Conservation (phyloP, 352 stramenopile genomes). For the Blastocystis sp. region DNA sequence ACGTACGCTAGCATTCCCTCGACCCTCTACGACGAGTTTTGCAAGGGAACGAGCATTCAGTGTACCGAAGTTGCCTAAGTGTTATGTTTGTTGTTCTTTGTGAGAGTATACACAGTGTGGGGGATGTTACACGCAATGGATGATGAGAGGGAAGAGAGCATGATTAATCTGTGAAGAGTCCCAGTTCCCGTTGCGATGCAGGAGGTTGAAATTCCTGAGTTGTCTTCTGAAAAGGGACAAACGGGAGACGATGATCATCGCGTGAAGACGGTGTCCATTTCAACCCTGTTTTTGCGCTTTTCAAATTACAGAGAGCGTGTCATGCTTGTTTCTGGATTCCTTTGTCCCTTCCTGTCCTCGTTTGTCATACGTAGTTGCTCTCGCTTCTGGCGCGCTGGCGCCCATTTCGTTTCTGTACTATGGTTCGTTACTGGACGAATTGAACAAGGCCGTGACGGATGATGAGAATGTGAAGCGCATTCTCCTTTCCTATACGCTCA, state of each 20-base stretch:
- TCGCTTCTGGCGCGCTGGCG: background rate
- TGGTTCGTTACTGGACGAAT: background rate
- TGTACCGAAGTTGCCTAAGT: background rate
- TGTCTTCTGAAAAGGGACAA: no score
- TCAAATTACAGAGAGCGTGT: background rate
- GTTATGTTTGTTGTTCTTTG: no score
- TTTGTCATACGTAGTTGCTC: constrained; percentile 24
- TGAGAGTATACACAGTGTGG: no score
- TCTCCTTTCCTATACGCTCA: constrained; percentile 5
- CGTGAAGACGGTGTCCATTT: background rate
- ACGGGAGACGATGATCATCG: no score
- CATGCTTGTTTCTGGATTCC: background rate
- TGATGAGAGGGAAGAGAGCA: no score
- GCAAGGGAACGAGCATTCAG: background rate
- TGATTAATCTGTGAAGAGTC: no score
- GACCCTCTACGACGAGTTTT: background rate
- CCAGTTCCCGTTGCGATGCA: no score
- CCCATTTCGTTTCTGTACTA: background rate
- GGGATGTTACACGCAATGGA: no score
- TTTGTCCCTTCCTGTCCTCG: background rate
- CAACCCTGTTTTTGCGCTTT: constrained; percentile 15
- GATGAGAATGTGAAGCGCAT: background rate
- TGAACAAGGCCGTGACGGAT: constrained; percentile 14
- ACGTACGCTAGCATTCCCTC: background rate
- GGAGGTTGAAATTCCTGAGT: no score